Evolutionary conservation across 2,329 filamentous ascomycete genomes (phyloP), one percentile per base, ranked within the genome.

Genomic region (Thelonectria discophora): DNA sequence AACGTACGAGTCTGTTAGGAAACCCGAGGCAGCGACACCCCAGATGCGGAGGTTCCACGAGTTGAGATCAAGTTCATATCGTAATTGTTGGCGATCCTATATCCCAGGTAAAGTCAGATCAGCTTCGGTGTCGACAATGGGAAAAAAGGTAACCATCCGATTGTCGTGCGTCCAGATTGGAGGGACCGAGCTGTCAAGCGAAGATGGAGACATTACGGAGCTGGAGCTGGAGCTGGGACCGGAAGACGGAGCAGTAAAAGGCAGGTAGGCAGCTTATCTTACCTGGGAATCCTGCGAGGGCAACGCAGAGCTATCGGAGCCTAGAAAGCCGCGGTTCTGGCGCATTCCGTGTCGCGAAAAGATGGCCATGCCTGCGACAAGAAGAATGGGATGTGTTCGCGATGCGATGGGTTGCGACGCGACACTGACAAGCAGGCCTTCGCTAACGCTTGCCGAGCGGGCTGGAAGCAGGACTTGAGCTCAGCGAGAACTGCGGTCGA

Each of bases 41-140:
- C 82, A 84, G 45, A 84, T 84, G 43, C 82, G 78, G 52, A 84
- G 71, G 68, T 84, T 85, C 82, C 82, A 85, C 1, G 81, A 80
- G 68, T 85, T 85, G 17, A 85, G 74, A 62, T 85, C 82, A 37
- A 85, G 78, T 67, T 84, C 82, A 68, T 84, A 84, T 60, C 82
- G 79, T 37, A 85, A 67, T 66, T 84, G 82, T 58, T 79, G 77
- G 51, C 82, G 82, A 70, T 84, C 82, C 81, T 84, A 65, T 63
- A 45, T 30, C 37, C 50, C 46, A 37, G 45, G 46, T 42, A 58
- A 62, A 30, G 46, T 50, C 45, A 49, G 46, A 42, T 72, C 55
- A 69, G 68, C 47, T 51, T 24, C 47, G 32, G 56, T 54, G 43
- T 47, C 34, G 21, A 57, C 56, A 54, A 51, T 47, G 62, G 55